Evolutionary conservation across 2,329 filamentous ascomycete species (phyloP).

Genomic region (Onygenales sp.): DNA sequence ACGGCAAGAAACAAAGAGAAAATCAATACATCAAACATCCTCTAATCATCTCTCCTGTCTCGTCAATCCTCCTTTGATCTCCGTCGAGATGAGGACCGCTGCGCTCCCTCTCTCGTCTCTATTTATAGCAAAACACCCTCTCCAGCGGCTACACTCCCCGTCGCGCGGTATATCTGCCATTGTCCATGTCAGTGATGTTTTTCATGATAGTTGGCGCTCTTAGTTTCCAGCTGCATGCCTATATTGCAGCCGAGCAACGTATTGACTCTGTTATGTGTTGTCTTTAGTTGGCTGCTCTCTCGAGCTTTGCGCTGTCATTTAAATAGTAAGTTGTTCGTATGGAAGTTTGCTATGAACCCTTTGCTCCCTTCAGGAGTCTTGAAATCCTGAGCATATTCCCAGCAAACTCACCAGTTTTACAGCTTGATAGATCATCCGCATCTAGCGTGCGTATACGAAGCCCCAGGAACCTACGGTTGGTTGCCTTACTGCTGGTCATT

Average conservation of each 20-base stretch:
- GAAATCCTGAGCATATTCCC: neutral
- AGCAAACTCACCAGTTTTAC: neutral
- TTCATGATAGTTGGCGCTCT: neutral
- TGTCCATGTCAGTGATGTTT: constrained; percentile 28
- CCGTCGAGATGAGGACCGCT: neutral
- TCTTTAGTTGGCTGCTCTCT: neutral
- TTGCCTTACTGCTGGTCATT: neutral
- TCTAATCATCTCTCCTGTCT: neutral
- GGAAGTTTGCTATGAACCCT: neutral
- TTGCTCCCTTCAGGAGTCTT: too few relatives aligned
- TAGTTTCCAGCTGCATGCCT: neutral
- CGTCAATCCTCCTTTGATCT: neutral
- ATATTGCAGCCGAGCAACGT: neutral
- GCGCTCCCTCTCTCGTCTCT: neutral
- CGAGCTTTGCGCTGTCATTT: constrained; percentile 1
- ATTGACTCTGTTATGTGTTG: neutral
- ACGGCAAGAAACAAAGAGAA: too few relatives aligned
- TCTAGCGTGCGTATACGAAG: constrained; percentile 24
- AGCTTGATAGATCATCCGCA: constrained; percentile 36
- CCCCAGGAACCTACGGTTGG: constrained; percentile 1
- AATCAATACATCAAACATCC: neutral
- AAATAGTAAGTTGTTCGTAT: constrained; percentile 5
- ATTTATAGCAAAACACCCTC: constrained; percentile 23
- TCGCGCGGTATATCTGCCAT: constrained; percentile 32
- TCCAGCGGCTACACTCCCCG: constrained; percentile 35